Percentiles rank a stretch among this genome's conserved stretches.
Conservation (phyloP, 768 basidiomycete genomes). For the Russula foetens region DNA sequence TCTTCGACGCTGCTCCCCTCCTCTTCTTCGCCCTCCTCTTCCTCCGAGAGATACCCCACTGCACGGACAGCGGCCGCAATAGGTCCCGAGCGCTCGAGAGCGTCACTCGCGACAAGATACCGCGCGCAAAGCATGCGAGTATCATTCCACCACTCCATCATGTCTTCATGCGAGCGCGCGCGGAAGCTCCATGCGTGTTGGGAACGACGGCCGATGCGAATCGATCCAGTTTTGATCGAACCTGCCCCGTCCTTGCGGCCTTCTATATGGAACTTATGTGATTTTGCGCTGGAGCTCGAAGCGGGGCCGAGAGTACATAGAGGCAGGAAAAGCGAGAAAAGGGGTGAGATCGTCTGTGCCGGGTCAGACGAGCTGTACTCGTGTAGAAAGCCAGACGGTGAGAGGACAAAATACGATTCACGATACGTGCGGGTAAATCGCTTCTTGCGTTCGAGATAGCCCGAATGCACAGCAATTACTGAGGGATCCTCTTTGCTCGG, state of each 20-base stretch:
- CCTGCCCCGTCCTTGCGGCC: conserved; percentile 78
- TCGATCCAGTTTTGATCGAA: conserved; percentile 48
- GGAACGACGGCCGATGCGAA: conserved; percentile 32
- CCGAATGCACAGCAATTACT: conserved; percentile 80
- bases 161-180: conserved; percentile 82
- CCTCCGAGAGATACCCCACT: conserved; percentile 83
- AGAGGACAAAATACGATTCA: conserved; percentile 88
- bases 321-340: conserved; percentile 87
- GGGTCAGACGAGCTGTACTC: conserved; percentile 81
- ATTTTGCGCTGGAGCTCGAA: conserved; percentile 51
- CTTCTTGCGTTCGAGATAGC: conserved; percentile 91
- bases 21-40: conserved; percentile 51
- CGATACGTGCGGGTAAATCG: conserved; percentile 81
- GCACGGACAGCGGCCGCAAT: conserved; percentile 87
- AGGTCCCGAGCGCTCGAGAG: conserved; percentile 86
- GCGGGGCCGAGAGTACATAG: conserved; percentile 95
- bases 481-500: conserved; percentile 87
- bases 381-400: conserved; percentile 93
- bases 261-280: conserved; percentile 98
- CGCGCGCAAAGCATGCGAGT: conserved; percentile 86
- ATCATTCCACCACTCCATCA: conserved; percentile 99
- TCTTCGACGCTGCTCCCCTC: conserved; percentile 56
- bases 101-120: conserved; percentile 90
- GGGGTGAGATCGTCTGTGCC: conserved; percentile 45
- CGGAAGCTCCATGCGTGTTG: conserved; percentile 86